Conservation (phyloP, 2,329 filamentous ascomycete species). For the Amphichorda felina region DNA sequence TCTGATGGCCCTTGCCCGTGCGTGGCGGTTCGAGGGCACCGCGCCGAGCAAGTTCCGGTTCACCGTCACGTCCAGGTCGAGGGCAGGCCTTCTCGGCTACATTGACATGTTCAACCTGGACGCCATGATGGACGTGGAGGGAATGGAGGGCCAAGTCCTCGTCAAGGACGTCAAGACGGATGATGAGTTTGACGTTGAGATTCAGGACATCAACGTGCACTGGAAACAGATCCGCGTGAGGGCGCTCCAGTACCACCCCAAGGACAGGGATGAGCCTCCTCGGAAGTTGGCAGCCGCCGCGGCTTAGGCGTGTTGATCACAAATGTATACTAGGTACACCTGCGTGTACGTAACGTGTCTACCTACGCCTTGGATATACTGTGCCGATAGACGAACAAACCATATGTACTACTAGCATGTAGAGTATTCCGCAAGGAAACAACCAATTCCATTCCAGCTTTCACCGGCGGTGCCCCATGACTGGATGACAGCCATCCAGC, state of each 20-base stretch:
- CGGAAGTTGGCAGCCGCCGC: no score
- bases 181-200: constrained; percentile 43
- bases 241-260: constrained; percentile 18
- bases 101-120: constrained; percentile 37
- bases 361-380: no score
- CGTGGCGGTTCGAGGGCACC: constrained; percentile 41
- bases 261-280: neutral
- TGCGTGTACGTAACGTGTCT: no score
- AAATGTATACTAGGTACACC: no score
- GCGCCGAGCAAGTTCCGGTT: constrained; percentile 37
- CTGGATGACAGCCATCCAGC: no score
- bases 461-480: no score
- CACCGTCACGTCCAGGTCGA: constrained; percentile 26
- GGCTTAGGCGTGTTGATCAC: no score
- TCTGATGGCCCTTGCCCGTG: constrained; percentile 46
- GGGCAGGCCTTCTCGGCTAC: constrained; percentile 23
- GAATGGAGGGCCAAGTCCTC: constrained; percentile 22
- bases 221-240: constrained; percentile 31
- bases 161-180: constrained; percentile 32
- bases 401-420: no score
- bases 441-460: no score
- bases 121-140: constrained; percentile 26
- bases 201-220: constrained; percentile 41
- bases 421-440: no score
- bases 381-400: no score